Evolutionary conservation across 2,329 filamentous ascomycete genomes (phyloP), one percentile per base, ranked within the genome.

Genomic region (Xylaria sp.): DNA sequence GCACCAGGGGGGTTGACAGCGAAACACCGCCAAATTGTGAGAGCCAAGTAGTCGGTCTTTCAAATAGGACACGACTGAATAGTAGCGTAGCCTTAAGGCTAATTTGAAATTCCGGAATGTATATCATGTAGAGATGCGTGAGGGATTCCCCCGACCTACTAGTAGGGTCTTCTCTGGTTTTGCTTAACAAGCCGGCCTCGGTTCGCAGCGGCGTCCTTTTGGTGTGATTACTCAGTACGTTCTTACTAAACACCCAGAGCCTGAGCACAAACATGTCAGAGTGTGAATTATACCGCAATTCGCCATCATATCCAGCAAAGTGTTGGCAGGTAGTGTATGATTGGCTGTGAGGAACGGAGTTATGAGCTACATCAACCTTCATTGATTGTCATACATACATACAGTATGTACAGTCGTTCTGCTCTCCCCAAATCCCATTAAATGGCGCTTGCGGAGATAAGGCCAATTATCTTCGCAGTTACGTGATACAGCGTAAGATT

Each of bases 401-500:
- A 23, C 21, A 15, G 28, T 31, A 15, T 47, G 33, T 33, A 17
- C 23, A 46, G 19, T 12, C 47, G 45, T 25, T 42, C 19, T 35
- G 49, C 51, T 60, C 12, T 54, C 40, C 14, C 17, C 11, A 33
- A 51, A 23, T 33, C 23, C 35, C 28, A n/a, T 57, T 60, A 60
- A 63, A 60, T 60, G 52, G 45, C 57, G 51, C 61, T 63, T 40
- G 2, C 61, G 57, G 57, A 64, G 52, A 61, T 64, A 57, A 57
- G 40, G n/a, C n/a, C n/a, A n/a, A 46, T 15, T 12, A 33, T 31
- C 47, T n/a, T 52, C 19, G 15, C 21, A 11, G 23, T 25, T 23
- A 51, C 19, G 42, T 23, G 21, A 23, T 3, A 2, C 4, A n/a
- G 21, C 2, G 23, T 21, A 42, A 42, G 21, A 42, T 21, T 19